Percentiles rank a stretch among this genome's conserved stretches.
phyloP scores from a whole-genome alignment of 2,329 filamentous ascomycete genomes.

The Phialocephala sp. region DNA sequence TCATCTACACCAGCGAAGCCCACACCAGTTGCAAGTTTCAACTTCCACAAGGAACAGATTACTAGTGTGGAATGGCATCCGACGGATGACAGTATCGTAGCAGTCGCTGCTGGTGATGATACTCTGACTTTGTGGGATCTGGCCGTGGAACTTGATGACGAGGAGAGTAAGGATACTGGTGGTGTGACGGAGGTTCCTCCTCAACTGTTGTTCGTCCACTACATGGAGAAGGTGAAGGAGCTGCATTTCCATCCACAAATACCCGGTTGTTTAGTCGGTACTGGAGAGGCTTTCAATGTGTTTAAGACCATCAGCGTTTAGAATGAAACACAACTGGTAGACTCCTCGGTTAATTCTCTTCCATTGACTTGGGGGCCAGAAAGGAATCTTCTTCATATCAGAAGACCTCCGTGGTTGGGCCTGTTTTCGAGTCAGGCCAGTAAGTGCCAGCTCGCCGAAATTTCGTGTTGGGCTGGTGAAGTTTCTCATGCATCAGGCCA shows the following conservation, averaged over 20 bases:
- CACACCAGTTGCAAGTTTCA: slow-evolving; percentile 88
- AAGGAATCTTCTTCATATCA: neutral
- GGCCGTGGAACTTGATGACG: slow-evolving; percentile 94
- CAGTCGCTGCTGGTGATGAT: slow-evolving; percentile 90
- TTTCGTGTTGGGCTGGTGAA: neutral
- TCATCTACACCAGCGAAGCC: slow-evolving; percentile 57
- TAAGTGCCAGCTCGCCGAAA: neutral
- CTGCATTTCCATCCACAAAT: slow-evolving; percentile 98
- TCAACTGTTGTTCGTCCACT: slow-evolving; percentile 95
- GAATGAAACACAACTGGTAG: slow-evolving; percentile 21
- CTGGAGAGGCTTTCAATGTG: slow-evolving; percentile 85
- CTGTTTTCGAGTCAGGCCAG: neutral
- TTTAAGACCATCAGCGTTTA: slow-evolving; percentile 85
- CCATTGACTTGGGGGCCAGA: neutral
- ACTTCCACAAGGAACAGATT: slow-evolving; percentile 95
- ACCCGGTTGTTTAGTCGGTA: slow-evolving; percentile 85
- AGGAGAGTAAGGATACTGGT: slow-evolving; percentile 89
- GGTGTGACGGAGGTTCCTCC: slow-evolving; percentile 90
- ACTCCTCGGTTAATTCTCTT: neutral
- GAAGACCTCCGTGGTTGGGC: neutral
- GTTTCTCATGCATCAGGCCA: slow-evolving; percentile 1
- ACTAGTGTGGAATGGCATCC: slow-evolving; percentile 98
- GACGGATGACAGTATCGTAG: slow-evolving; percentile 93
- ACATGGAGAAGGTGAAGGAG: slow-evolving; percentile 94
- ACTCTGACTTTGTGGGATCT: slow-evolving; percentile 97